Evolutionary conservation across 306 rosid species (phyloP).

Genomic region (Pachyrhizus erosus): DNA sequence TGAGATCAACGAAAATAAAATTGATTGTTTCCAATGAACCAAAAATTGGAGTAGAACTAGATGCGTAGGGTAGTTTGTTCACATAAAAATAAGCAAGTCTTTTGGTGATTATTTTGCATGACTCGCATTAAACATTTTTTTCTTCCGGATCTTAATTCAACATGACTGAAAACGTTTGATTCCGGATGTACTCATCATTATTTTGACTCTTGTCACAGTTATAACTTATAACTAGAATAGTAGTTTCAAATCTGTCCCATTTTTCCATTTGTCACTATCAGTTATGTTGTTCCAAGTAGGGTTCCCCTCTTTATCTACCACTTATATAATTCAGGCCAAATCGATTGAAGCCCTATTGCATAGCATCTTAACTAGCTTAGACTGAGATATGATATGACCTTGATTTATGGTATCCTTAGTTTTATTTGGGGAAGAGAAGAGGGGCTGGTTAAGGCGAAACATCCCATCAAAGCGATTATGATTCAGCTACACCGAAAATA

Average conservation of each 20-base stretch:
- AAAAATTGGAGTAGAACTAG: not conserved
- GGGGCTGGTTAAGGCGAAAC: not conserved
- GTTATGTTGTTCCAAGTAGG: not conserved
- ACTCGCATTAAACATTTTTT: not conserved
- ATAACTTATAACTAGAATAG: not conserved
- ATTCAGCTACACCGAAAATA: constrained; percentile 42
- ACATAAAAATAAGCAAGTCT: not conserved
- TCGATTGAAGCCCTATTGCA: not conserved
- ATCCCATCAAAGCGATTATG: constrained; percentile 24
- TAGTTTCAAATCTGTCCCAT: no score
- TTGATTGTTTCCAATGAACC: not conserved
- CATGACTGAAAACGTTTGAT: not conserved
- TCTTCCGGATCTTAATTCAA: not conserved
- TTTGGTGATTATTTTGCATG: not conserved
- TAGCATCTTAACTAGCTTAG: not conserved
- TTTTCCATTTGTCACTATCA: not conserved
- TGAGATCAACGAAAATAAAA: not conserved
- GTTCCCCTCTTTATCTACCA: not conserved
- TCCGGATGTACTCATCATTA: not conserved
- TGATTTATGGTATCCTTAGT: constrained; percentile 20
- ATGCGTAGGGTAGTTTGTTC: not conserved
- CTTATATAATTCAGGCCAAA: not conserved
- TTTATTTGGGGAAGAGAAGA: not conserved
- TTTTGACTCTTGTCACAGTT: not conserved
- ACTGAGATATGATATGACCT: not conserved